Conservation (phyloP, 2,329 filamentous ascomycete species). For the Knufia fluminis region DNA sequence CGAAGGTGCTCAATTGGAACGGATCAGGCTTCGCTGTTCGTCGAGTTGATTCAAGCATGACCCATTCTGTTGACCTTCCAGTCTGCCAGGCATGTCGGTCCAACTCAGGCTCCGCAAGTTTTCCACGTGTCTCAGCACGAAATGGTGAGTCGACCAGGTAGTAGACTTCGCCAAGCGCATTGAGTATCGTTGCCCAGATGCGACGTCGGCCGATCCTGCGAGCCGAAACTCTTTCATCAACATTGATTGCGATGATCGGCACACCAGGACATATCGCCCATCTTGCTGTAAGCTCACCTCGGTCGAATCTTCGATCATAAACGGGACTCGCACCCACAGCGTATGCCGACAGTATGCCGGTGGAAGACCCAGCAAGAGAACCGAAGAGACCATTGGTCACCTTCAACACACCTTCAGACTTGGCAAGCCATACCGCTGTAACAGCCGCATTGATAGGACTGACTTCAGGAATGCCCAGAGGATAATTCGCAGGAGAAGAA, state of each 20-base stretch:
- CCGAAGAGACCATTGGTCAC: constrained; percentile 70
- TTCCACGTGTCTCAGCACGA: constrained; percentile 42
- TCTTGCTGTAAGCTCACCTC: constrained; percentile 72
- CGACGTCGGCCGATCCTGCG: constrained; percentile 61
- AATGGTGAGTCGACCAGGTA: constrained; percentile 66
- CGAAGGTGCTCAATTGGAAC: constrained; percentile 56
- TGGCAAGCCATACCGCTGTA: constrained; percentile 81
- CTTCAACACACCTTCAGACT: constrained; percentile 61
- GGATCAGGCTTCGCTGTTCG: constrained; percentile 64
- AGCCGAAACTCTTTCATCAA: constrained; percentile 72
- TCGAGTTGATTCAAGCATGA: constrained; percentile 66
- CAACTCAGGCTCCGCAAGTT: constrained; percentile 41
- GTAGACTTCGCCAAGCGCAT: constrained; percentile 85
- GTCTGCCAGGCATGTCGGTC: constrained; percentile 68
- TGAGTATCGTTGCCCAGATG: constrained; percentile 86
- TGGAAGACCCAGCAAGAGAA: constrained; percentile 72
- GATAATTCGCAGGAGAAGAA: constrained; percentile 49
- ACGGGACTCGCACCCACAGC: constrained; percentile 56
- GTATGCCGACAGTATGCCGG: constrained; percentile 74
- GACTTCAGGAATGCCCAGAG: constrained; percentile 65
- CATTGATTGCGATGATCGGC: constrained; percentile 71
- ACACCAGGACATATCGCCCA: constrained; percentile 91
- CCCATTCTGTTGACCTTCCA: constrained; percentile 72
- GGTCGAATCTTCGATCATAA: constrained; percentile 53
- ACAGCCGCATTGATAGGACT: constrained; percentile 61